phyloP scores from a whole-genome alignment of 73 alveolate species.

The Paramecium sexaurelia region DNA sequence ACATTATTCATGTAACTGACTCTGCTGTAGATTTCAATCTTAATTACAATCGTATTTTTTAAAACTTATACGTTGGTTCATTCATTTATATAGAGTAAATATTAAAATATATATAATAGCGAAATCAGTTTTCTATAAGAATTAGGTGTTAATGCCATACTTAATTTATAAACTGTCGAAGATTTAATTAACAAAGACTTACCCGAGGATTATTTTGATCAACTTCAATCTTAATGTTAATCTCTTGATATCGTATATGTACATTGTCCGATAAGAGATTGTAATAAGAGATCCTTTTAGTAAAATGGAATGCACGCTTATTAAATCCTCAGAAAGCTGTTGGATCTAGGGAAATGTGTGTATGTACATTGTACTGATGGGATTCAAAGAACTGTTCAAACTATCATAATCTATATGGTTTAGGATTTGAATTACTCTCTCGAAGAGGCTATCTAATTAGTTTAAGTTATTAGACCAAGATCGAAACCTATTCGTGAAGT shows the following conservation, averaged over 20 bases:
- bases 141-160: not conserved
- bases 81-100: constrained; percentile 6
- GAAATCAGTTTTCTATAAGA: not conserved
- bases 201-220: not conserved
- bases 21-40: not conserved
- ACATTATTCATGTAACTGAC: not conserved
- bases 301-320: not conserved
- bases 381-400: constrained; percentile 41
- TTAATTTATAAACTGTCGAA: constrained; percentile 4
- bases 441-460: constrained; percentile 10
- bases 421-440: not conserved
- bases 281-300: not conserved
- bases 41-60: not conserved
- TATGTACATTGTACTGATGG: constrained; percentile 58
- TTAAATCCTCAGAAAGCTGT: not conserved
- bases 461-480: not conserved
- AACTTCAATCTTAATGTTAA: not conserved
- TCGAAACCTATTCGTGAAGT: constrained; percentile 30
- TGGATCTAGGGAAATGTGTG: not conserved
- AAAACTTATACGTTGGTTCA: constrained; percentile 24
- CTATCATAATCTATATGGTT: constrained; percentile 4
- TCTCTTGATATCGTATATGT: not conserved
- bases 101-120: not conserved
- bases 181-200: not conserved
- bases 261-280: constrained; percentile 17